phyloP scores from a whole-genome alignment of 805 yeast genomes.

The Myxozyma mucilagina region DNA sequence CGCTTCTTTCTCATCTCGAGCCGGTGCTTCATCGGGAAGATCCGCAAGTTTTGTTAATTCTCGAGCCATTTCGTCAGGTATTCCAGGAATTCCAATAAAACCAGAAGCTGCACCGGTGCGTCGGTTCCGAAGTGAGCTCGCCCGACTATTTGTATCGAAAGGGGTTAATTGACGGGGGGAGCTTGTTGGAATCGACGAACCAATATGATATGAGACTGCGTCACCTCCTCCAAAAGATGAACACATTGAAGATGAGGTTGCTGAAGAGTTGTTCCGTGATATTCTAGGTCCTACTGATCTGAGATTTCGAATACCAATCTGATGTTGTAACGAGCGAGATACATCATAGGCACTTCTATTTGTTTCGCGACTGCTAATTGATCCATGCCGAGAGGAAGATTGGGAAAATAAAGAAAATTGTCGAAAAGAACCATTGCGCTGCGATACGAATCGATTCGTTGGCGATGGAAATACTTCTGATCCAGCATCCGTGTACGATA shows the following conservation, averaged over 20 bases:
- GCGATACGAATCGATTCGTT: not conserved
- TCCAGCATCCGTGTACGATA: not conserved
- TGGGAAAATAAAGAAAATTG: not conserved
- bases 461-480: not conserved
- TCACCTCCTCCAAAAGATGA: constrained; percentile 5
- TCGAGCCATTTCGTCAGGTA: constrained; percentile 23
- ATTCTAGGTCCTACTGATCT: not conserved
- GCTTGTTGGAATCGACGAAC: not conserved
- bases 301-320: not conserved
- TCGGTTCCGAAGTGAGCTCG: not conserved
- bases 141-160: not conserved
- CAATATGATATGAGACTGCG: not conserved
- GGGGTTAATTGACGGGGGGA: not conserved
- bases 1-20: constrained; percentile 51
- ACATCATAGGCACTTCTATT: not conserved
- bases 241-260: constrained; percentile 6
- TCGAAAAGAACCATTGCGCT: not conserved
- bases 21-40: constrained; percentile 74
- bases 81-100: constrained; percentile 26
- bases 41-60: constrained; percentile 70
- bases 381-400: not conserved
- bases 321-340: constrained; percentile 6
- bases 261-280: not conserved
- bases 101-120: not conserved
- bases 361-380: not conserved